These are phyloP conservation scores for Fusarium neocosmosporiellum DNA, from an alignment of 2,329 filamentous ascomycete genomes.

Conservation along the genomic window DNA sequence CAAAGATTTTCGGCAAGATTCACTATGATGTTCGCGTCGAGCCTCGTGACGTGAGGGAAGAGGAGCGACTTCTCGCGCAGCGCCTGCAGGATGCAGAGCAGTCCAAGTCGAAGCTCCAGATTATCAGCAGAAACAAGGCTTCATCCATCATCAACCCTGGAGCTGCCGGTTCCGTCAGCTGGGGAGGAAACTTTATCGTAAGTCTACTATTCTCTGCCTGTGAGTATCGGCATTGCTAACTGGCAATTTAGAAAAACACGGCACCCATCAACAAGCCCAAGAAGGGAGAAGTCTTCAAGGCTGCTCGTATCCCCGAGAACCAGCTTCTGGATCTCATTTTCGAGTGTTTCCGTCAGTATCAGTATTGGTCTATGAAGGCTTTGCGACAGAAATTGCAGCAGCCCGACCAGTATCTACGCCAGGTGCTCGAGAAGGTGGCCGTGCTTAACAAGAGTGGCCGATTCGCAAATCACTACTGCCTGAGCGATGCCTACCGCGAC, in stretches of 20 bases:
- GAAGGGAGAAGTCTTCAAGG: slow-evolving; percentile 80
- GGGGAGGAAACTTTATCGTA: slow-evolving; percentile 67
- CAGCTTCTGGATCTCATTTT: slow-evolving; percentile 89
- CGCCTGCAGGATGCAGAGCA: slow-evolving; percentile 63
- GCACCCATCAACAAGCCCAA: slow-evolving; percentile 64
- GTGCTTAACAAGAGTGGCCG: slow-evolving; percentile 83
- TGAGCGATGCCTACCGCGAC: slow-evolving; percentile 69
- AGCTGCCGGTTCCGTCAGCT: slow-evolving; percentile 50
- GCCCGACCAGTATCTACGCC: slow-evolving; percentile 92
- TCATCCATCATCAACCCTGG: slow-evolving; percentile 69
- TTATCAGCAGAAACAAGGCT: slow-evolving; percentile 62
- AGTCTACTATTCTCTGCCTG: slow-evolving; percentile 44
- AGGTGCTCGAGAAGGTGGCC: slow-evolving; percentile 85
- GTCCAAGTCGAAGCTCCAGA: slow-evolving; percentile 61
- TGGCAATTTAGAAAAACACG: slow-evolving; percentile 61
- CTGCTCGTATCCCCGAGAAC: slow-evolving; percentile 88
- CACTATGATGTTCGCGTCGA: slow-evolving; percentile 81
- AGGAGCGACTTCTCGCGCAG: slow-evolving; percentile 71
- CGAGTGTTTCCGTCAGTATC: slow-evolving; percentile 83
- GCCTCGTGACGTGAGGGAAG: slow-evolving; percentile 77
- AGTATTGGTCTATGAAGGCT: slow-evolving; percentile 94
- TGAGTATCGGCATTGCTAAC: slow-evolving; percentile 29
- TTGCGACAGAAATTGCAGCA: slow-evolving; percentile 83
- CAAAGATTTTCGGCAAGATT: slow-evolving; percentile 77
- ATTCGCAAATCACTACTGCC: slow-evolving; percentile 87